Conservation (phyloP, 306 rosid species). For the Cicer judaicum region DNA sequence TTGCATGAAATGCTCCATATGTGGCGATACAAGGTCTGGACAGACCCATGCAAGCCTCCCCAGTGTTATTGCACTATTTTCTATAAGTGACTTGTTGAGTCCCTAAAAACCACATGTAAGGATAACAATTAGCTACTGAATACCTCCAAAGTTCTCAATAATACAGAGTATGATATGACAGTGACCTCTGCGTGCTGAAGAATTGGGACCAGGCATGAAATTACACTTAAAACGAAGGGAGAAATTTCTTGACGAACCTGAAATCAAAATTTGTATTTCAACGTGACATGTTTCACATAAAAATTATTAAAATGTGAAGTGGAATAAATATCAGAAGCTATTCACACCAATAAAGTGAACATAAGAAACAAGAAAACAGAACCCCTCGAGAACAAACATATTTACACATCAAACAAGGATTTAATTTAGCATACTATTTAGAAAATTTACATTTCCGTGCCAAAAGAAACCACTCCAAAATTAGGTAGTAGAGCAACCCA, state of each 20-base stretch:
- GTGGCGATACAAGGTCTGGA: slow-evolving; percentile 93
- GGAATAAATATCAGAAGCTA: slow-evolving; percentile 4
- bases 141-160: slow-evolving; percentile 36
- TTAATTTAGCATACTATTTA: slow-evolving; percentile 9
- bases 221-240: slow-evolving; percentile 77
- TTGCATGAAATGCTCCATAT: slow-evolving; percentile 99
- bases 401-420: neutral
- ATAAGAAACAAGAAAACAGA: slow-evolving; percentile 31
- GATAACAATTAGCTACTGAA: slow-evolving; percentile 44
- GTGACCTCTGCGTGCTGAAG: slow-evolving; percentile 90
- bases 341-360: neutral
- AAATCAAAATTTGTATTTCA: slow-evolving; percentile 38
- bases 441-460: slow-evolving; percentile 7
- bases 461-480: slow-evolving; percentile 33
- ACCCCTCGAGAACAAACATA: neutral
- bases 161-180: slow-evolving; percentile 24
- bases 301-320: slow-evolving; percentile 11
- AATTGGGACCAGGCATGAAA: slow-evolving; percentile 85
- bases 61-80: slow-evolving; percentile 95
- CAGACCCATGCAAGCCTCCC: slow-evolving; percentile 99
- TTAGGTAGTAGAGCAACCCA: neutral
- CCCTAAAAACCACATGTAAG: slow-evolving; percentile 56
- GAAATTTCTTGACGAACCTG: slow-evolving; percentile 96
- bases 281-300: slow-evolving; percentile 6
- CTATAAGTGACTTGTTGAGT: slow-evolving; percentile 84